These are phyloP conservation scores for Neurospora tetrasperma DNA, from an alignment of 495 filamentous ascomycete genomes.

Conservation along the genomic window DNA sequence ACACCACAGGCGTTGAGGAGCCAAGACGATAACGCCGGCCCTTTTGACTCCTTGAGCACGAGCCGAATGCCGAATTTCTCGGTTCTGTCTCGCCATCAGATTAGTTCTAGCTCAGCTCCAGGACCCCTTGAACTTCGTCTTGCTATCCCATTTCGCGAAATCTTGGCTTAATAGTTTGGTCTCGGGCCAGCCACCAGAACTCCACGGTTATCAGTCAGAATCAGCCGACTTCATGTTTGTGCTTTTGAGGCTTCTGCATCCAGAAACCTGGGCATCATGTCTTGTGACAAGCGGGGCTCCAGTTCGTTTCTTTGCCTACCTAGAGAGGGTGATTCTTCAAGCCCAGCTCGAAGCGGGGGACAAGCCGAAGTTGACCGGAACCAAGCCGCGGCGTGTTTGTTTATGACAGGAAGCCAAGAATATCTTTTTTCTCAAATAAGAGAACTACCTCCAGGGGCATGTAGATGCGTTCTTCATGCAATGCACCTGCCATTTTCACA, in stretches of 20 bases:
- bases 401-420: not conserved
- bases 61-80: not conserved
- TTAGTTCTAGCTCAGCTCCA: not conserved
- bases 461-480: not conserved
- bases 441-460: too few relatives aligned
- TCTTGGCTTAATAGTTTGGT: not conserved
- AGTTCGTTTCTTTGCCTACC: not conserved
- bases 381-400: not conserved
- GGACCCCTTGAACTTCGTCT: not conserved
- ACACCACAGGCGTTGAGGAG: not conserved
- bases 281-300: not conserved
- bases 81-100: not conserved
- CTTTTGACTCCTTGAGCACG: not conserved
- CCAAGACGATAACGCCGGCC: not conserved
- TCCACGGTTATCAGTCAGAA: not conserved
- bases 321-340: not conserved
- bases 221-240: not conserved
- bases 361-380: not conserved
- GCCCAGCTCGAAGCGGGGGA: too few relatives aligned
- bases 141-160: not conserved
- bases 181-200: not conserved
- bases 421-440: too few relatives aligned
- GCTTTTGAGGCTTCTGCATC: not conserved
- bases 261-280: not conserved
- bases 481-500: not conserved